A percentile compares a stretch with the other conserved stretches of the same genome.
Conservation (phyloP, 1,284 basidiomycete species). For the Sphagnurus paluster region DNA sequence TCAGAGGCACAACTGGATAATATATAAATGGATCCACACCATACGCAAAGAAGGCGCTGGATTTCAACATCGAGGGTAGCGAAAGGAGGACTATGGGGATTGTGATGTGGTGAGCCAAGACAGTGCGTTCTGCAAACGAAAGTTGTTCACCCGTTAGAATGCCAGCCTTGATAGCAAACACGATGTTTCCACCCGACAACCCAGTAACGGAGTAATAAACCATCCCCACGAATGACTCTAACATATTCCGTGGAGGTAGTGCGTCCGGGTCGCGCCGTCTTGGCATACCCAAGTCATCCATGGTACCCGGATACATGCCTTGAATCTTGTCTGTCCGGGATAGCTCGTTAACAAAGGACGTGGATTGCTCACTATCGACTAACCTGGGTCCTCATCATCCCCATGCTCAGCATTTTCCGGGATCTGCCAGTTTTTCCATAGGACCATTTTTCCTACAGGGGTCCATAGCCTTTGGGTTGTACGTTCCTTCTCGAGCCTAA, state of each 20-base stretch:
- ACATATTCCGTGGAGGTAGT: slow-evolving; percentile 59
- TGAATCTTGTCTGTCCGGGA: slow-evolving; percentile 52
- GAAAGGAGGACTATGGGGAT: slow-evolving; percentile 61
- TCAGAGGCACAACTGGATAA: background rate
- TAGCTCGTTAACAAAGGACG: background rate
- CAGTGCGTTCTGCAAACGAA: background rate
- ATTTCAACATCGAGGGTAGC: slow-evolving; percentile 60
- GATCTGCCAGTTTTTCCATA: slow-evolving; percentile 51
- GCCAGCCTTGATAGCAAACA: slow-evolving; percentile 83
- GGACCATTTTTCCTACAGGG: slow-evolving; percentile 49
- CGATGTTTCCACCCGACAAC: slow-evolving; percentile 55
- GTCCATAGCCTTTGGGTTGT: slow-evolving; percentile 63
- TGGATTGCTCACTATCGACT: too few relatives aligned
- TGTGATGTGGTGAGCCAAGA: too few relatives aligned
- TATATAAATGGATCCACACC: slow-evolving; percentile 31
- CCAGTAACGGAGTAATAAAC: slow-evolving; percentile 41
- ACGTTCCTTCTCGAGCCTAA: slow-evolving; percentile 57
- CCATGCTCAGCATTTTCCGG: slow-evolving; percentile 41
- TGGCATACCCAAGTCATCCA: slow-evolving; percentile 55
- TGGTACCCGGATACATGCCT: slow-evolving; percentile 45
- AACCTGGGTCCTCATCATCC: slow-evolving; percentile 40
- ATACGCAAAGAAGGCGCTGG: slow-evolving; percentile 59
- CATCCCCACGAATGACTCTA: slow-evolving; percentile 51
- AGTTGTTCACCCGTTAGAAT: slow-evolving; percentile 53
- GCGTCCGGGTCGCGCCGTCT: slow-evolving; percentile 72